A percentile compares a stretch with the other conserved stretches of the same genome.
phyloP scores from a whole-genome alignment of 805 yeast species.

The Starmerella sp. region DNA sequence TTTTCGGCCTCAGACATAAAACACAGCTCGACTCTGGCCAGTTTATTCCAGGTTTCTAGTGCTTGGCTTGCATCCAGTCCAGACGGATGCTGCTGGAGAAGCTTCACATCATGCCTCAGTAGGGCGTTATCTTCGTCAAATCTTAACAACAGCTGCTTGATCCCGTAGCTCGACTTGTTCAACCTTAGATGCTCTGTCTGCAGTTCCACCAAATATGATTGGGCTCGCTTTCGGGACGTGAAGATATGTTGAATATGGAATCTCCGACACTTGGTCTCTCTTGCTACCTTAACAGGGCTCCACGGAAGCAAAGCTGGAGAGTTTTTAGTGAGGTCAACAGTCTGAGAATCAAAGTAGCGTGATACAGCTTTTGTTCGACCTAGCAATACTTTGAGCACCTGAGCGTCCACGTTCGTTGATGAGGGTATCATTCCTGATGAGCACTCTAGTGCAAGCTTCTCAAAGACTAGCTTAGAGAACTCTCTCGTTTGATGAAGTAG shows the following conservation, averaged over 20 bases:
- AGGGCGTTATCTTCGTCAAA: constrained; percentile 14
- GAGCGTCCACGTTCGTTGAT: not conserved
- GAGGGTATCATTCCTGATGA: too few species aligned
- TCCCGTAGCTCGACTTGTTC: not conserved
- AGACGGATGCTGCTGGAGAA: not conserved
- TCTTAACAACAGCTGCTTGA: constrained; percentile 3
- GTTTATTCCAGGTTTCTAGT: constrained; percentile 6
- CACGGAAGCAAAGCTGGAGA: not conserved
- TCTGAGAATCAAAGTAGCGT: constrained; percentile 1
- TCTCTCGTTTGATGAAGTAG: not conserved
- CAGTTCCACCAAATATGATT: not conserved
- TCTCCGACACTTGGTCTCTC: not conserved
- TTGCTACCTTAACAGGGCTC: not conserved
- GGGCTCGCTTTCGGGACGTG: constrained; percentile 2
- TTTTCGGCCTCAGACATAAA: not conserved
- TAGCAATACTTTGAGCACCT: not conserved
- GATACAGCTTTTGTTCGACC: constrained; percentile 5
- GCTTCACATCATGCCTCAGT: constrained; percentile 5
- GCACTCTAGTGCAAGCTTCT: constrained; percentile 11
- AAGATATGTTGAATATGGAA: not conserved
- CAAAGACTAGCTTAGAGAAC: constrained; percentile 8
- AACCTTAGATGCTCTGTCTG: not conserved
- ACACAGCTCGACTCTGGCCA: constrained; percentile 6
- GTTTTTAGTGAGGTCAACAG: not conserved
- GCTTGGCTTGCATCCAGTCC: not conserved